phyloP scores from a whole-genome alignment of 2,329 filamentous ascomycete genomes.

The Lasiodiplodia theobromae region DNA sequence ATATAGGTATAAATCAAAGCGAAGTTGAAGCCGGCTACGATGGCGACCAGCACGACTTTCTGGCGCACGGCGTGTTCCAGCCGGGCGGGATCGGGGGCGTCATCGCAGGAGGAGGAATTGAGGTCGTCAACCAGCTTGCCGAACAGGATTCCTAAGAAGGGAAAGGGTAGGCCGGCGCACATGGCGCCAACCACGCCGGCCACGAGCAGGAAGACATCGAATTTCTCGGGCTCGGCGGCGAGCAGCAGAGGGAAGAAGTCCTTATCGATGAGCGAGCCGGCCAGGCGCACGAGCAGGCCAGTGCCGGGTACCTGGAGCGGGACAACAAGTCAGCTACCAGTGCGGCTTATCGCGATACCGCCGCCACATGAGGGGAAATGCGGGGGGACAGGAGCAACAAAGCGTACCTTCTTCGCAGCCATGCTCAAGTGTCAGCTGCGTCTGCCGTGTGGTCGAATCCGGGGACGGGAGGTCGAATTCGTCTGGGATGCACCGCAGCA shows the following conservation, averaged over 20 bases:
- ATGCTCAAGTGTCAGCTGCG: slow-evolving; percentile 4
- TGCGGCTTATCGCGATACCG: slow-evolving; percentile 9
- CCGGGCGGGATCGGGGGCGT: slow-evolving; percentile 7
- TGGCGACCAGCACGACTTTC: slow-evolving; percentile 14
- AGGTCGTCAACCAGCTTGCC: slow-evolving; percentile 26
- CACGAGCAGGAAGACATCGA: slow-evolving; percentile 14
- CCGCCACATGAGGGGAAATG: background rate
- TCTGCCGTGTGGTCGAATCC: background rate
- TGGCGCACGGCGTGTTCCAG: slow-evolving; percentile 16
- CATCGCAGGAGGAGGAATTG: slow-evolving; percentile 23
- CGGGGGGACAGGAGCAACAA: background rate
- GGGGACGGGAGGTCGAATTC: background rate
- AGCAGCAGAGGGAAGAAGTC: slow-evolving; percentile 25
- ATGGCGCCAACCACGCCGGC: slow-evolving; percentile 14
- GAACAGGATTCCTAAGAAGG: slow-evolving; percentile 24
- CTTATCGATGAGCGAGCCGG: slow-evolving; percentile 18
- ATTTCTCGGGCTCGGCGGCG: slow-evolving; percentile 2
- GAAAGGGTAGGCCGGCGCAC: slow-evolving; percentile 22
- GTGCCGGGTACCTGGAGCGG: background rate
- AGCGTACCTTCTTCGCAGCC: slow-evolving; percentile 2
- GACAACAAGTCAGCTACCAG: background rate
- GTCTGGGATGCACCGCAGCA: background rate
- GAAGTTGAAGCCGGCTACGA: slow-evolving; percentile 20
- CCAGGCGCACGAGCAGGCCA: slow-evolving; percentile 6
- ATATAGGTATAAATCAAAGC: slow-evolving; percentile 15